Evolutionary conservation across 805 yeast species (phyloP).

Genomic region (Schizosaccharomyces japonicus): DNA sequence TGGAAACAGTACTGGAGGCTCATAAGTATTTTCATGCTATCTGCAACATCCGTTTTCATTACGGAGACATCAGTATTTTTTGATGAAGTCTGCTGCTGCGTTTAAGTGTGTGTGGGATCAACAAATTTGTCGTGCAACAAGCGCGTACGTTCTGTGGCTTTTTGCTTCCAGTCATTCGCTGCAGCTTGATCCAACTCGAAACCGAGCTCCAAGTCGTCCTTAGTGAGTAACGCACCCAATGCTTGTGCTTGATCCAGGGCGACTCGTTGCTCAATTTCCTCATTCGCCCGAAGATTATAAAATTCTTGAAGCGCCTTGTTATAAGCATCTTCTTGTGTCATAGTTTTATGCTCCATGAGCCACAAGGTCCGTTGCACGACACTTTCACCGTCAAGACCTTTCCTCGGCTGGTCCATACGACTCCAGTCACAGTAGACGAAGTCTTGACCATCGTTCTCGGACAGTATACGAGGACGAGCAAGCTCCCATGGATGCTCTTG

Average conservation of each 20-base stretch:
- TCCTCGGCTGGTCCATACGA: constrained; percentile 41
- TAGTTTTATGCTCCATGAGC: constrained; percentile 8
- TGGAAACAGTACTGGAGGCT: no score
- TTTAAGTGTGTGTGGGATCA: no score
- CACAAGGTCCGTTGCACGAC: constrained; percentile 6
- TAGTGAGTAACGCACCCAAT: background rate
- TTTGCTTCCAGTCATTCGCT: background rate
- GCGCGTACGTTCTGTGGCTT: background rate
- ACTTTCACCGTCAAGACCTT: constrained; percentile 67
- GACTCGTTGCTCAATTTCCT: constrained; percentile 48
- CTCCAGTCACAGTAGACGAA: constrained; percentile 44
- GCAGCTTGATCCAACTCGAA: background rate
- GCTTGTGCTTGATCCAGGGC: constrained; percentile 49
- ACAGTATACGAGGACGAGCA: constrained; percentile 62
- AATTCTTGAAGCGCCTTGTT: constrained; percentile 73
- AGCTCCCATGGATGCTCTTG: constrained; percentile 96
- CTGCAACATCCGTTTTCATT: no score
- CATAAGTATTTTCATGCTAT: no score
- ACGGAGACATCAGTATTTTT: no score
- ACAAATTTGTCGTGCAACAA: no score
- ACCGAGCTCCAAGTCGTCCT: background rate
- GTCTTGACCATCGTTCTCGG: constrained; percentile 52
- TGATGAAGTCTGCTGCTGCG: no score
- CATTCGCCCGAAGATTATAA: constrained; percentile 61
- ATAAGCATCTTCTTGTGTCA: constrained; percentile 27